Evolutionary conservation across 2,329 filamentous ascomycete genomes (phyloP).

Genomic region (Tolypocladium tundrense): DNA sequence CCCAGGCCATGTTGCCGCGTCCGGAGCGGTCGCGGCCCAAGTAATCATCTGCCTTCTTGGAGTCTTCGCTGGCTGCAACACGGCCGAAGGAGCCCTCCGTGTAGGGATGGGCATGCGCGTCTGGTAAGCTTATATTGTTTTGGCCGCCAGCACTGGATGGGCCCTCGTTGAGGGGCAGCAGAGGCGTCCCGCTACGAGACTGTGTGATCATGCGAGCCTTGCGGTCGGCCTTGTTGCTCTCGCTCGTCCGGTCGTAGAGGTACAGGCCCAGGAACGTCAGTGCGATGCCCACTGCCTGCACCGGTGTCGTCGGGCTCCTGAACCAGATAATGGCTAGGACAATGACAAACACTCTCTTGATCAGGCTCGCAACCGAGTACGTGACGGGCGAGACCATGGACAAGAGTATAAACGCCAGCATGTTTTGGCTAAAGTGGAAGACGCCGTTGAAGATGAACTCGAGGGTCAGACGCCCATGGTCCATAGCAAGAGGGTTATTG

Average conservation of each 20-base stretch:
- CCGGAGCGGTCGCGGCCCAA: slow-evolving; percentile 25
- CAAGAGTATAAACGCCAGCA: slow-evolving; percentile 83
- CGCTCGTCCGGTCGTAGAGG: slow-evolving; percentile 86
- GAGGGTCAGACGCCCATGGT: slow-evolving; percentile 62
- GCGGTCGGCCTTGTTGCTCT: slow-evolving; percentile 79
- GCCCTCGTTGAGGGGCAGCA: slow-evolving; percentile 56
- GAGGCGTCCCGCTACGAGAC: slow-evolving; percentile 24
- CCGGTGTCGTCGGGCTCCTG: slow-evolving; percentile 70
- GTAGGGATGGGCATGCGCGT: slow-evolving; percentile 27
- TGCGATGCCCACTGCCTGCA: slow-evolving; percentile 76
- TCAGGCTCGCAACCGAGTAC: slow-evolving; percentile 89
- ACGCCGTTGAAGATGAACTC: slow-evolving; percentile 96
- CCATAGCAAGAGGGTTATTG: slow-evolving; percentile 54
- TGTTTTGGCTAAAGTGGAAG: slow-evolving; percentile 94
- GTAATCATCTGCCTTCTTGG: slow-evolving; percentile 47
- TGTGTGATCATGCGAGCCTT: slow-evolving; percentile 57
- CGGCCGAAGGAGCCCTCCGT: slow-evolving; percentile 34
- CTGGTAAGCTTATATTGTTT: background rate
- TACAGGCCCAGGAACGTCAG: slow-evolving; percentile 91
- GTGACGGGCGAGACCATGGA: slow-evolving; percentile 94
- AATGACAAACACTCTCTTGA: slow-evolving; percentile 97
- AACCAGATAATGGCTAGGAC: slow-evolving; percentile 95
- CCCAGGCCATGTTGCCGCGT: slow-evolving; percentile 31
- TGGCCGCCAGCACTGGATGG: background rate
- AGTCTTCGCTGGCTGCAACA: slow-evolving; percentile 28